phyloP scores from a whole-genome alignment of 805 yeast species.

The Starmerella cellae region DNA sequence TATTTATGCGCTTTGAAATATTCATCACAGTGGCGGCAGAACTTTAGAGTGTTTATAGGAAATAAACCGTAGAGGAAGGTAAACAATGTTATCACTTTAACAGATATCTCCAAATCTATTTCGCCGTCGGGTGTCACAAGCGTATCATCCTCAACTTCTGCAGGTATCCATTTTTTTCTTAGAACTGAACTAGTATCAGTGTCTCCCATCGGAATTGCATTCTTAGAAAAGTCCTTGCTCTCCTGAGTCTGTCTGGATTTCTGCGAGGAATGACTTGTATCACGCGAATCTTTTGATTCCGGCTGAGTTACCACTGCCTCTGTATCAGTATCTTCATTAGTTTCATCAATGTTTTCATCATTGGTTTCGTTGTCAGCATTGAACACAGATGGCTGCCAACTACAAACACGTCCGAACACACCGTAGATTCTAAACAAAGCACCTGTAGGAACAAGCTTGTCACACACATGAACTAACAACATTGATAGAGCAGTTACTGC shows the following conservation, averaged over 20 bases:
- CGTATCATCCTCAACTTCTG: neutral
- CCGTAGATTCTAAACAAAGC: constrained; percentile 32
- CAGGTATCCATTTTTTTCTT: neutral
- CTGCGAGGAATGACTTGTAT: too few species aligned
- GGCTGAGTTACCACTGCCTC: too few species aligned
- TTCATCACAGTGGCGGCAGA: constrained; percentile 32
- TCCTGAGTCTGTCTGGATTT: too few species aligned
- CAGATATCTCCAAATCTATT: neutral
- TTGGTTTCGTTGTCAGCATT: constrained; percentile 3
- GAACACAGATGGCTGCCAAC: constrained; percentile 25
- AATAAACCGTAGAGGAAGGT: constrained; percentile 45
- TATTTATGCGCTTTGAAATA: constrained; percentile 24
- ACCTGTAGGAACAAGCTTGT: constrained; percentile 21
- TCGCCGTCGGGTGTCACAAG: neutral
- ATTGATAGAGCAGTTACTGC: constrained; percentile 31
- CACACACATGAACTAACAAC: constrained; percentile 36
- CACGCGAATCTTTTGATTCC: too few species aligned
- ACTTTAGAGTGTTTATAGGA: constrained; percentile 38
- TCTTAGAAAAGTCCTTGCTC: too few species aligned
- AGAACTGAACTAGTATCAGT: neutral
- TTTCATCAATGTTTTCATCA: neutral
- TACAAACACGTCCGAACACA: constrained; percentile 34
- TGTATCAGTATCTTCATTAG: neutral
- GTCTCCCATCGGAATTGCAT: too few species aligned
- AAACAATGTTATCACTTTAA: constrained; percentile 30